phyloP scores from a whole-genome alignment of 2,329 filamentous ascomycete genomes.

The Zymoseptoria ardabiliae region DNA sequence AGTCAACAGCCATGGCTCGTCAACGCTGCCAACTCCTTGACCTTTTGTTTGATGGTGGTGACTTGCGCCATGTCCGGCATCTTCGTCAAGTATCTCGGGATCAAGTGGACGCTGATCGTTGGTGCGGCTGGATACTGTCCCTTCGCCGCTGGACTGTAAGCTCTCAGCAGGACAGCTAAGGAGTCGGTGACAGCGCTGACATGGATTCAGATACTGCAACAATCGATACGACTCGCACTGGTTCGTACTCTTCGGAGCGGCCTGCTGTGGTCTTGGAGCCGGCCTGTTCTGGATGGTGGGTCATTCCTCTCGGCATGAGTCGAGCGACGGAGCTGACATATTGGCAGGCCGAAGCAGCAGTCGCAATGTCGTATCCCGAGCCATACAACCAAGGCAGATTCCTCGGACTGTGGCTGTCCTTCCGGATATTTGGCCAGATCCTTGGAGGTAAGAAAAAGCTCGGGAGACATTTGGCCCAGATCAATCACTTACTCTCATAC shows the following conservation, averaged over 20 bases:
- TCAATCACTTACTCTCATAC: neutral
- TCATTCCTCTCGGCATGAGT: neutral
- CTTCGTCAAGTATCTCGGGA: slow-evolving; percentile 60
- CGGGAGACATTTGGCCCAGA: neutral
- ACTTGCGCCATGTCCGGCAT: slow-evolving; percentile 60
- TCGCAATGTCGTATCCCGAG: slow-evolving; percentile 65
- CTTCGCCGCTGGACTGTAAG: slow-evolving; percentile 55
- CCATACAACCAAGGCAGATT: slow-evolving; percentile 59
- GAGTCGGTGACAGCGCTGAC: neutral
- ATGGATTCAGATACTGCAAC: slow-evolving; percentile 52
- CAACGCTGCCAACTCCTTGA: slow-evolving; percentile 63
- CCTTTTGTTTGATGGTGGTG: slow-evolving; percentile 65
- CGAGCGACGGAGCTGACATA: neutral
- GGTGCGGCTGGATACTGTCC: slow-evolving; percentile 66
- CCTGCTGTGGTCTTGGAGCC: slow-evolving; percentile 61
- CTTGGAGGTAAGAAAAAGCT: slow-evolving; percentile 47
- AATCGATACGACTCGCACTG: slow-evolving; percentile 63
- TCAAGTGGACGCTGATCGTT: slow-evolving; percentile 63
- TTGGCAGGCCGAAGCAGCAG: slow-evolving; percentile 57
- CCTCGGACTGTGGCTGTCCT: slow-evolving; percentile 61
- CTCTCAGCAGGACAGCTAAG: neutral
- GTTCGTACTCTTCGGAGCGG: slow-evolving; percentile 61
- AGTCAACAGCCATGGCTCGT: slow-evolving; percentile 58
- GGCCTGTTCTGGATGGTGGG: slow-evolving; percentile 62
- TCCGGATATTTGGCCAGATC: slow-evolving; percentile 57